These are phyloP conservation scores for Pythium periplocum DNA, from an alignment of 352 stramenopile genomes.

Conservation along the genomic window DNA sequence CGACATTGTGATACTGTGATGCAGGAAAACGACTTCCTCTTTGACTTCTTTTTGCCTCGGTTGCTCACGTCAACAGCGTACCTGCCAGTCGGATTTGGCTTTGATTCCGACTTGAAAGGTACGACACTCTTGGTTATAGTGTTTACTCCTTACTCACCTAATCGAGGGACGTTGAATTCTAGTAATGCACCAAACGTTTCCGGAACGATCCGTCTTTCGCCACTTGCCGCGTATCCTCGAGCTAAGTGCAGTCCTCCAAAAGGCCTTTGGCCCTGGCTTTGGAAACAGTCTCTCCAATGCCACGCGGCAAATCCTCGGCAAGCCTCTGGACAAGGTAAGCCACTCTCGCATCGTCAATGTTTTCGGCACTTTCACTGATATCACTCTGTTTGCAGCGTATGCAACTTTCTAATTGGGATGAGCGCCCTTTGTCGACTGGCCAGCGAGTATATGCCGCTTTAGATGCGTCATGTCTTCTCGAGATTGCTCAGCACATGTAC, in stretches of 20 bases:
- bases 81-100: constrained; percentile 65
- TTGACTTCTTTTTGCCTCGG: constrained; percentile 33
- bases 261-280: constrained; percentile 16
- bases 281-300: constrained; percentile 46
- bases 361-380: neutral
- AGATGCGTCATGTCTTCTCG: constrained; percentile 53
- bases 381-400: constrained; percentile 28
- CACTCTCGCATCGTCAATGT: neutral
- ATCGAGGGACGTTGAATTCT: too few species aligned
- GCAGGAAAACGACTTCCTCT: constrained; percentile 38
- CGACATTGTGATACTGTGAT: neutral
- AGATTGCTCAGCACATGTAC: constrained; percentile 49
- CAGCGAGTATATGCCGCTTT: constrained; percentile 60
- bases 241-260: constrained; percentile 26
- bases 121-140: constrained; percentile 1
- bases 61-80: constrained; percentile 29
- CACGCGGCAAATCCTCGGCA: constrained; percentile 32
- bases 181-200: constrained; percentile 67
- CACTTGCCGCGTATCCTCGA: constrained; percentile 42
- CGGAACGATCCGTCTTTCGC: constrained; percentile 35
- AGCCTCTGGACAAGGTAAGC: constrained; percentile 58
- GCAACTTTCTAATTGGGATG: constrained; percentile 70
- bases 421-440: constrained; percentile 35
- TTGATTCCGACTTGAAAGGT: constrained; percentile 69
- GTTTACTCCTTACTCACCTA: neutral